Evolutionary conservation across 495 filamentous ascomycete species (phyloP), one percentile per base, ranked within the genome.

Genomic region (Bombardia bombarda): DNA sequence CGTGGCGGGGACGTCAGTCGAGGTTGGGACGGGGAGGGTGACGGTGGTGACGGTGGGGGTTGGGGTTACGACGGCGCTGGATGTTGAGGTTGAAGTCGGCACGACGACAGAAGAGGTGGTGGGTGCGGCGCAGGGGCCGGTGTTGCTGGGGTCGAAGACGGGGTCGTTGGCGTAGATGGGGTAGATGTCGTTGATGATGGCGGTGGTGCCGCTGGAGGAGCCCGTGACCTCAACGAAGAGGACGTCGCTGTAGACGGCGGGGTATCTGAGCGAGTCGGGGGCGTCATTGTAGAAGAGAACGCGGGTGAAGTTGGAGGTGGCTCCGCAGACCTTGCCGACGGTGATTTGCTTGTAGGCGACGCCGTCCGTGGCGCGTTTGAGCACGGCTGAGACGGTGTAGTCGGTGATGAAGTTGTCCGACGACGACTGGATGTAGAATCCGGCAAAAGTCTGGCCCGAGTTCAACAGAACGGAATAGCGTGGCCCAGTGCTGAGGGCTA

Each of bases 131-230:
- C 17, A 19, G 7, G 35, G 35, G 4, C 6, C 3, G 3, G 35
- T 23, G 35, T 38, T 23, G 35, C 16, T 24, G 19, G 35, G 35
- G 16, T 38, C 9, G 35, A 38, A 38, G 35, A 38, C 24, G 35
- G 35, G 9, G 35, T 38, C 35, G 7, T 20, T 20, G 3, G 5
- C 19, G 13, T 23, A 38, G 1, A 38, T 38, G 35, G 35, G 35
- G 35, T 38, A 38, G 8, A 38, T 14, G 13, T 38, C 35, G 35
- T 38, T 38, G 35, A 38, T 24, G 19, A 38, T 38, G 35, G 35
- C 35, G 8, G 5, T 38, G 35, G 3, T 38, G 3, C 35, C 35
- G n/a, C n/a, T n/a, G 2, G 24, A 20, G 5, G 35, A 6, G 19
- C 9, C 20, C 6, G 8, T 23, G 2, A 38, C 35, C 9, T 23